These are phyloP conservation scores for Auricularia auricula-judae DNA, from an alignment of 768 basidiomycete genomes.

Conservation along the genomic window DNA sequence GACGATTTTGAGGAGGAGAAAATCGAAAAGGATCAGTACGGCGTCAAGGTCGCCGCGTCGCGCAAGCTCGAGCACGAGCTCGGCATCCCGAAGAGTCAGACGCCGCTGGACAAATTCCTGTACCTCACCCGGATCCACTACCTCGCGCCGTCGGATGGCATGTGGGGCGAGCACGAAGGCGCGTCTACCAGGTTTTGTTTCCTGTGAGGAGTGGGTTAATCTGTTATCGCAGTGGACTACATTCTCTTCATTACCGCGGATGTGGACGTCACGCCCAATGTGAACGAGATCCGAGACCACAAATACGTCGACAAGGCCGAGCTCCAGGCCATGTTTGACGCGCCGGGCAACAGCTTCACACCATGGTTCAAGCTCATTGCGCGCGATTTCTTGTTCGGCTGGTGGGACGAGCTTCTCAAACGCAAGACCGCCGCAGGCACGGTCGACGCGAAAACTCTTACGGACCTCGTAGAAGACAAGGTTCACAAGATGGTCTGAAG, in stretches of 20 bases:
- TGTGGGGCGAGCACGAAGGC: slow-evolving; percentile 99
- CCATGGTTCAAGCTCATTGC: slow-evolving; percentile 99
- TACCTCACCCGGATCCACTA: slow-evolving; percentile 97
- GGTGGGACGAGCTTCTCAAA: slow-evolving; percentile 87
- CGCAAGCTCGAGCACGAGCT: slow-evolving; percentile 95
- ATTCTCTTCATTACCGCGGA: slow-evolving; percentile 90
- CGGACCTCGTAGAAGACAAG: slow-evolving; percentile 45
- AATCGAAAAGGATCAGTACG: slow-evolving; percentile 52
- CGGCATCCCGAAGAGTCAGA: slow-evolving; percentile 73
- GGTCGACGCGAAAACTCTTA: slow-evolving; percentile 52
- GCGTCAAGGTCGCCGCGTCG: slow-evolving; percentile 83
- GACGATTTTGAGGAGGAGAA: slow-evolving; percentile 84
- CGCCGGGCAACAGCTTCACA: slow-evolving; percentile 82
- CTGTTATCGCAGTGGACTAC: slow-evolving; percentile 67
- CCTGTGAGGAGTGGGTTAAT: not conserved
- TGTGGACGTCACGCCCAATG: slow-evolving; percentile 70
- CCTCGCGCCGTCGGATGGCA: slow-evolving; percentile 80
- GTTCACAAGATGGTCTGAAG: slow-evolving; percentile 56
- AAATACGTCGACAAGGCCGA: slow-evolving; percentile 90
- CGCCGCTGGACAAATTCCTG: slow-evolving; percentile 76
- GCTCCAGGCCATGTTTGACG: slow-evolving; percentile 82
- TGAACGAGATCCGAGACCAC: slow-evolving; percentile 83
- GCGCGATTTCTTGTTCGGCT: slow-evolving; percentile 90
- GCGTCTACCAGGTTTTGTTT: slow-evolving; percentile 8
- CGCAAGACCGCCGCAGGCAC: slow-evolving; percentile 46